These are phyloP conservation scores for Meyerozyma carpophila DNA, from an alignment of 1,139 yeast species.

Conservation along the genomic window DNA sequence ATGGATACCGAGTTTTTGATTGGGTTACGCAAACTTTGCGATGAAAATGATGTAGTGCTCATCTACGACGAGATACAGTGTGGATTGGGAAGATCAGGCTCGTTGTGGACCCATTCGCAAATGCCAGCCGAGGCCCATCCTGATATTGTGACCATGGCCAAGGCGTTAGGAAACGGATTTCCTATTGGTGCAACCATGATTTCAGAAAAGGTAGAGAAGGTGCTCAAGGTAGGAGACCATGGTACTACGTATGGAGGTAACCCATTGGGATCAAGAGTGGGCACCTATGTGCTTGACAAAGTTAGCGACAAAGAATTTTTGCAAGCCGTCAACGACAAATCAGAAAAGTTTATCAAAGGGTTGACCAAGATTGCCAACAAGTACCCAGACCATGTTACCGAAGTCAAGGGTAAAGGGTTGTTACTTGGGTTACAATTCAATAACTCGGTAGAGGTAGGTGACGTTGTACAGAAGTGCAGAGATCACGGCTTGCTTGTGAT, in stretches of 20 bases:
- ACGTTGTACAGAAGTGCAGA: slow-evolving; percentile 62
- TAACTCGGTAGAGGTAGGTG: slow-evolving; percentile 52
- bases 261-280: slow-evolving; percentile 84
- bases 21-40: slow-evolving; percentile 64
- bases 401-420: slow-evolving; percentile 83
- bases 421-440: slow-evolving; percentile 77
- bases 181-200: slow-evolving; percentile 95
- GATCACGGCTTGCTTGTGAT: slow-evolving; percentile 77
- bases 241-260: slow-evolving; percentile 98
- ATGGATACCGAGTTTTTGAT: slow-evolving; percentile 59
- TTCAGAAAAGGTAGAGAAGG: slow-evolving; percentile 68
- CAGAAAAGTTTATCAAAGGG: slow-evolving; percentile 47
- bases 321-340: slow-evolving; percentile 51
- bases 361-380: slow-evolving; percentile 48
- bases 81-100: slow-evolving; percentile 91
- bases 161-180: slow-evolving; percentile 96
- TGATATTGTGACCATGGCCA: slow-evolving; percentile 89
- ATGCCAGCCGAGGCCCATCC: slow-evolving; percentile 81
- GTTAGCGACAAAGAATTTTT: slow-evolving; percentile 60
- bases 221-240: slow-evolving; percentile 84
- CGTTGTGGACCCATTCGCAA: slow-evolving; percentile 85
- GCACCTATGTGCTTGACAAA: slow-evolving; percentile 65
- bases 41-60: slow-evolving; percentile 64
- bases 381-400: slow-evolving; percentile 55
- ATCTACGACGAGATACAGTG: slow-evolving; percentile 96